Percentiles rank a stretch among this genome's conserved stretches.
phyloP scores from a whole-genome alignment of 2,329 filamentous ascomycete species.

The Aquanectria penicillioides region DNA sequence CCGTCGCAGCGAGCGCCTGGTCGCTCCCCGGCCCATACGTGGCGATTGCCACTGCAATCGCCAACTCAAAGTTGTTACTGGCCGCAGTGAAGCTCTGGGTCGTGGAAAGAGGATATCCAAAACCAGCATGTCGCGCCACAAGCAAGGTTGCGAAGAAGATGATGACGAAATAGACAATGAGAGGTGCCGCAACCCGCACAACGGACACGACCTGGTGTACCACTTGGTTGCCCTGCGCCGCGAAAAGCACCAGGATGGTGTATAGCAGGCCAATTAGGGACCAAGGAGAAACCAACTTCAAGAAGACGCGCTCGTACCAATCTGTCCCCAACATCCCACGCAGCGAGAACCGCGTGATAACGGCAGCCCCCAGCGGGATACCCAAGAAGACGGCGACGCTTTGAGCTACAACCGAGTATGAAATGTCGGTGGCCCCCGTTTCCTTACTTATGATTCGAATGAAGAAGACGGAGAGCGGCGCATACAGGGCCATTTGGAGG shows the following conservation, averaged over 20 bases:
- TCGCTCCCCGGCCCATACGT: constrained; percentile 82
- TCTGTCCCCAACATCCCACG: constrained; percentile 61
- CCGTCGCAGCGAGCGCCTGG: constrained; percentile 83
- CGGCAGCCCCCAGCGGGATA: constrained; percentile 82
- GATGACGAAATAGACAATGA: constrained; percentile 82
- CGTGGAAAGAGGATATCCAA: constrained; percentile 74
- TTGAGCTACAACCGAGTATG: constrained; percentile 76
- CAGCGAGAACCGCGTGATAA: constrained; percentile 76
- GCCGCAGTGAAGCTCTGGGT: constrained; percentile 91
- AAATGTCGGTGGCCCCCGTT: constrained; percentile 47
- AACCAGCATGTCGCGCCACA: constrained; percentile 72
- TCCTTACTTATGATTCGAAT: constrained; percentile 73
- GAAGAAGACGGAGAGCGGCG: constrained; percentile 75
- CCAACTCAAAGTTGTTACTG: constrained; percentile 93
- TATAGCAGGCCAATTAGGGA: constrained; percentile 86
- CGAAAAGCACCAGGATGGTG: constrained; percentile 88
- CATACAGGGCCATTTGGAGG: constrained; percentile 78
- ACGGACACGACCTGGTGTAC: constrained; percentile 87
- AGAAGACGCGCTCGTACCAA: constrained; percentile 75
- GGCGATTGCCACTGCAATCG: constrained; percentile 87
- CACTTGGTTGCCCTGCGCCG: constrained; percentile 79
- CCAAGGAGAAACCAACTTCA: constrained; percentile 76
- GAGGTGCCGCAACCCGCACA: constrained; percentile 80
- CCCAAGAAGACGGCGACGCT: constrained; percentile 88
- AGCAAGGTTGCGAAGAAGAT: constrained; percentile 78